Base-by-base conservation (phyloP, 768 basidiomycete genomes). In the Panellus pusillus region DNA sequence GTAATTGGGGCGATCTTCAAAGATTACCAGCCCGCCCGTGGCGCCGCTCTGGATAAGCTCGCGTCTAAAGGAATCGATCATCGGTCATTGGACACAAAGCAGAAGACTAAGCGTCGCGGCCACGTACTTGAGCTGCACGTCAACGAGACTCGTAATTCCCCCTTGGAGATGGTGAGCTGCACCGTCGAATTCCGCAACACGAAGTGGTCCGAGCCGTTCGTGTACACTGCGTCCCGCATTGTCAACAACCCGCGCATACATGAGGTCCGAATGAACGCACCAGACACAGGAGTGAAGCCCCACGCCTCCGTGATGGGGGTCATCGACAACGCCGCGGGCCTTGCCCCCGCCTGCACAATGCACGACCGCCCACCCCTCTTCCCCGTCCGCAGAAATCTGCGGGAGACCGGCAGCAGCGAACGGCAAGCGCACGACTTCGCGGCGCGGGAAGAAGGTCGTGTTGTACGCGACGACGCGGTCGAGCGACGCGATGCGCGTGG, bases 1-100 rank as follows among this genome's bases (percentile, higher is more conserved):
- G 57, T 87, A 90, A 59, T 88, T 89, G 2, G 89, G 90, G 43
- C 84, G 80, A 69, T 98, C 96, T 63, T 96, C 86, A 68, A 93
- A 96, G 55, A 97, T 89, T 41, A 94, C 81, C 47, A 98, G 68
- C 9, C 96, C 96, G 47, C 92, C 96, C 4, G 86, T 88, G 44
- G 77, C 65, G 4, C 91, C 92, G 37, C 81, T 73, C 0, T 80
- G 64, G 47, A 98, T 80, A 9, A 99, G 78, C 68, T 98, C 94
- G 18, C 94, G 90, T 9, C 91, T 91, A 52, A 13, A 20, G n/a
- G 17, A 13, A 42, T 49, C n/a, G 49, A 18, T 40, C 36, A 24
- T 29, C 24, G 17, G 24, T 14, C 24, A 24, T 24, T 6, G 24
- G 24, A 6, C 24, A 24, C 24, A 36, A 29, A 35, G 27, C 9